These are phyloP conservation scores for Ophiocordyceps polyrhachis-furcata DNA, from an alignment of 2,329 filamentous ascomycete species.

Conservation along the genomic window DNA sequence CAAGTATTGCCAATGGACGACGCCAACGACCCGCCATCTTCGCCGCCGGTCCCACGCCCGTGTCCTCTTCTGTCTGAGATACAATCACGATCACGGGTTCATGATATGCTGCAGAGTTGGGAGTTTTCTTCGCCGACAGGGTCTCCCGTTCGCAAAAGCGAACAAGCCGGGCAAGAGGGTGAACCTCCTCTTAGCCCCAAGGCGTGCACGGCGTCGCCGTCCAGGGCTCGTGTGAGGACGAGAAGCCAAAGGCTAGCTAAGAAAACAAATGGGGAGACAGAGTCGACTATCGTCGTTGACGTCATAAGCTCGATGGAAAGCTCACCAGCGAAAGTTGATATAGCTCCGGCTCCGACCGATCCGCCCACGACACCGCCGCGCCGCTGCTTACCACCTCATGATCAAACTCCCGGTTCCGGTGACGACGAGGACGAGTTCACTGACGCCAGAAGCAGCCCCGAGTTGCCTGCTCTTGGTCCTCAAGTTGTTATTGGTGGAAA, in stretches of 20 bases:
- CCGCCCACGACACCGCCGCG: constrained; percentile 6
- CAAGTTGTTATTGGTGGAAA: neutral
- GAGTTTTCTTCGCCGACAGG: constrained; percentile 39
- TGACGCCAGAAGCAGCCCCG: constrained; percentile 28
- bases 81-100: constrained; percentile 23
- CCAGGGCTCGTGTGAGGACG: constrained; percentile 4
- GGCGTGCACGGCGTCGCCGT: constrained; percentile 3
- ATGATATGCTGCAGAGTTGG: constrained; percentile 22
- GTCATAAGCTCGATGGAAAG: constrained; percentile 5
- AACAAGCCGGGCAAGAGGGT: constrained; percentile 4
- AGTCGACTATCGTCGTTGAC: constrained; percentile 8
- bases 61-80: constrained; percentile 34
- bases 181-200: constrained; percentile 4
- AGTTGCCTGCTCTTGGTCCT: constrained; percentile 5
- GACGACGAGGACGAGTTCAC: constrained; percentile 28
- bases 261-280: neutral
- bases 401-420: constrained; percentile 20
- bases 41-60: constrained; percentile 34
- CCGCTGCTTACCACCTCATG: constrained; percentile 2
- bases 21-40: constrained; percentile 36
- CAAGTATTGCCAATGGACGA: constrained; percentile 30
- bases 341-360: neutral
- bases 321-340: neutral
- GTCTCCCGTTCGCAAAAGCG: constrained; percentile 24
- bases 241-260: constrained; percentile 3